These are phyloP conservation scores for Phaeosphaeriaceae sp. DNA, from an alignment of 2,329 filamentous ascomycete species.

Conservation along the genomic window DNA sequence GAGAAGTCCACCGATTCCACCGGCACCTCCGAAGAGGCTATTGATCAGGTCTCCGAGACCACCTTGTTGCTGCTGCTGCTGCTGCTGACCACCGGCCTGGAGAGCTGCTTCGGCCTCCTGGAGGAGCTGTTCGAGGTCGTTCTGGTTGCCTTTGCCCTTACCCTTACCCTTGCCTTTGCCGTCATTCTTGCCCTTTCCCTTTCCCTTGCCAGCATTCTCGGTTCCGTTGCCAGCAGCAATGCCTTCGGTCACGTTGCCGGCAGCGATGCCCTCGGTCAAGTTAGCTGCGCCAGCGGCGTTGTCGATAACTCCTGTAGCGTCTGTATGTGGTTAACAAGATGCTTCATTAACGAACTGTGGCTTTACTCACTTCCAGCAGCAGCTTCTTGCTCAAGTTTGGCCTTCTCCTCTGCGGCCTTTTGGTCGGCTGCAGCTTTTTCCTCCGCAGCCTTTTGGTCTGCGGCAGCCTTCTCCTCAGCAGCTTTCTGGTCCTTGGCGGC, in stretches of 20 bases:
- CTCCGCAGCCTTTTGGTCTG: not conserved
- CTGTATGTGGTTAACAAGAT: not conserved
- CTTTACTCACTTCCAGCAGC: slow-evolving; percentile 19
- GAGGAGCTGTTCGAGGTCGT: slow-evolving; percentile 6
- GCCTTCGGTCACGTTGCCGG: slow-evolving; percentile 10
- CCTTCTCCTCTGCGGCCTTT: slow-evolving; percentile 3
- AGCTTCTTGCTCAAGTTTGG: slow-evolving; percentile 6
- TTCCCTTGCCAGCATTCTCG: slow-evolving; percentile 9
- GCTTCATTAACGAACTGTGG: not conserved
- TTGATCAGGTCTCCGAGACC: slow-evolving; percentile 3
- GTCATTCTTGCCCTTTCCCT: slow-evolving; percentile 16
- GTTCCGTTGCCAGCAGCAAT: slow-evolving; percentile 10
- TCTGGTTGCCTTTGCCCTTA: slow-evolving; percentile 6
- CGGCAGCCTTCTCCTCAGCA: not conserved
- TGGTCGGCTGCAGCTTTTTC: not conserved
- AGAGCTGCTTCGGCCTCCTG: slow-evolving; percentile 12
- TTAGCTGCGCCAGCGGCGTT: slow-evolving; percentile 9
- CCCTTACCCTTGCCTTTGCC: slow-evolving; percentile 15
- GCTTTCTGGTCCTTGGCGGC: not conserved
- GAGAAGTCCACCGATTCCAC: slow-evolving; percentile 10
- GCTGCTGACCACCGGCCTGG: slow-evolving; percentile 15
- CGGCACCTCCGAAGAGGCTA: not conserved
- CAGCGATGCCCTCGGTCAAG: slow-evolving; percentile 11
- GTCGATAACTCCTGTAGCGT: slow-evolving; percentile 4
- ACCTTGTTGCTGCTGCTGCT: slow-evolving; percentile 13